Base-by-base conservation (phyloP, 2,329 filamentous ascomycete genomes). In the Chaetomium sp. region DNA sequence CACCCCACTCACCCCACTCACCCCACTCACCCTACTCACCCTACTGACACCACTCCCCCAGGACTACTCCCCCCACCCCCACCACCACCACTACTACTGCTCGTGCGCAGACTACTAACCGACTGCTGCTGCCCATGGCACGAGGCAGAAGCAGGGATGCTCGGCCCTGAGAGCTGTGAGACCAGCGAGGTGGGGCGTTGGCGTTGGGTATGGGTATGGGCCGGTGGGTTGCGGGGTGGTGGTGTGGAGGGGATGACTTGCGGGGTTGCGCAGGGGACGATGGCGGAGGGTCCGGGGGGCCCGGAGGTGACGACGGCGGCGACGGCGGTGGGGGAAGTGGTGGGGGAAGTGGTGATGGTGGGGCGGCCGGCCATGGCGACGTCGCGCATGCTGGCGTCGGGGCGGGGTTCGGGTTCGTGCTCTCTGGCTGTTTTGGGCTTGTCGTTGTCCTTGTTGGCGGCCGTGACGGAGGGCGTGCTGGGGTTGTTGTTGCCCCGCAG, bases 291-390 rank as follows among this genome's bases (percentile, higher is more conserved):
- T n/a, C n/a, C n/a, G n/a, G n/a, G n/a, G n/a, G n/a, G n/a, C n/a
- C n/a, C n/a, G n/a, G n/a, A n/a, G n/a, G n/a, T n/a, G n/a, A n/a
- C n/a, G 13, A 23, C 38, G 3, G 58, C 23, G 6, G 58, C 12
- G 27, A 33, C 27, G 3, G 60, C 13, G 1, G 35, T 54, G 10
- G 33, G 16, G 23, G n/a, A n/a, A n/a, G 57, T 9, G 21, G n/a
- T 67, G 49, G n/a, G 65, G 67, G 13, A 65, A 57, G 25, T 33
- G 56, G 12, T 50, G 61, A 8, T 29, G n/a, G 13, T 35, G 54
- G 8, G 4, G 1, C 67, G 66, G 13, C 71, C 70, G 2, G 74
- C 74, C 58, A 77, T 66, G 23, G 74, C 76, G 12, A 78, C 75
- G 63, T 77, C 75, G 56, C 71, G 72, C 71, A 76, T 72, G 65